Percentiles rank a stretch among this genome's conserved stretches.
Conservation (phyloP, 1,284 basidiomycete genomes). For the Cerioporus squamosus region DNA sequence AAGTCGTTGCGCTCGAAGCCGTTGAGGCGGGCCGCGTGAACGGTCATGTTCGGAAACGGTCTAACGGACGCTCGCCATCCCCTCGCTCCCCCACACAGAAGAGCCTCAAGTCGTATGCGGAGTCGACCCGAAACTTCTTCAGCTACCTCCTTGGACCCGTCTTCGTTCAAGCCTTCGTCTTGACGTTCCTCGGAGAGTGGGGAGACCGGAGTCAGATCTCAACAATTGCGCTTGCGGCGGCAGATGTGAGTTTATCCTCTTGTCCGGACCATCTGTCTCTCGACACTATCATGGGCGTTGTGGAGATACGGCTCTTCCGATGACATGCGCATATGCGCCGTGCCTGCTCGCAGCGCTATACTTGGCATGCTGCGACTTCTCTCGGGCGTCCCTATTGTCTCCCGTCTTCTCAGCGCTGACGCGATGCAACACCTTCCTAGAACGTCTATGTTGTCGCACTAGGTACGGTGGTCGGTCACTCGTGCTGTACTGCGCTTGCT, state of each 20-base stretch:
- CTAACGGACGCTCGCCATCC: slow-evolving; percentile 16
- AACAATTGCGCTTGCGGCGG: slow-evolving; percentile 94
- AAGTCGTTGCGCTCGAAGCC: slow-evolving; percentile 60
- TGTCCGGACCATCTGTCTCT: too few species aligned
- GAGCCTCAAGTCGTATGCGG: slow-evolving; percentile 41
- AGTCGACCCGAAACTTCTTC: slow-evolving; percentile 83
- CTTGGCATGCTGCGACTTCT: not conserved
- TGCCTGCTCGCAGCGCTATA: too few species aligned
- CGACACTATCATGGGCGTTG: too few species aligned
- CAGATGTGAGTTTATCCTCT: slow-evolving; percentile 71
- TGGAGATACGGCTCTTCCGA: too few species aligned
- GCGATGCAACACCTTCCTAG: slow-evolving; percentile 38
- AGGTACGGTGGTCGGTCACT: slow-evolving; percentile 91
- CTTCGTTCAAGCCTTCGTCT: slow-evolving; percentile 93
- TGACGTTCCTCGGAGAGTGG: slow-evolving; percentile 99
- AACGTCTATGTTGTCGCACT: slow-evolving; percentile 83
- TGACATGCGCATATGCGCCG: too few species aligned
- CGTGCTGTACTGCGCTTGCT: slow-evolving; percentile 86
- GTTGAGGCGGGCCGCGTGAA: slow-evolving; percentile 50
- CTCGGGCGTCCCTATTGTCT: slow-evolving; percentile 5
- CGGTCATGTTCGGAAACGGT: slow-evolving; percentile 18
- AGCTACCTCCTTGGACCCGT: slow-evolving; percentile 88
- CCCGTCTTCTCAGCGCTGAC: slow-evolving; percentile 1
- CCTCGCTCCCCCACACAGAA: slow-evolving; percentile 22
- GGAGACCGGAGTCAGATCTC: slow-evolving; percentile 98